Base-by-base conservation (phyloP, 768 basidiomycete genomes). In the Leccinum disarticulatum region DNA sequence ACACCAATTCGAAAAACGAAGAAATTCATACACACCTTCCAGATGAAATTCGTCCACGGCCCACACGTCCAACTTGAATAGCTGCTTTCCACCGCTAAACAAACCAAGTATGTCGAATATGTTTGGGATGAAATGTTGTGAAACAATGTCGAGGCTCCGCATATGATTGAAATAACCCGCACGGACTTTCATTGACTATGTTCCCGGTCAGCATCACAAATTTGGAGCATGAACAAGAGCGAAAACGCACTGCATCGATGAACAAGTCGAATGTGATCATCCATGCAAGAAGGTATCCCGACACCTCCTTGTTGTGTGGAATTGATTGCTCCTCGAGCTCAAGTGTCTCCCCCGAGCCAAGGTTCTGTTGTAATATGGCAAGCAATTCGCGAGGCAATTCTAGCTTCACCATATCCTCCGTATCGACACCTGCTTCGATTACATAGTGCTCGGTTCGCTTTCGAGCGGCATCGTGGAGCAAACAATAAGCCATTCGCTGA, bases 211-310 rank as follows among this genome's bases (percentile, higher is more conserved):
- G 57, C 22, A 58, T 22, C 46, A 9, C n/a, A 4, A 15, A 14
- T 15, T 9, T 25, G 14, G n/a, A 31, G 27, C 14, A 4, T 19
- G 2, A 19, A 36, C 8, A 17, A 25, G 38, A 31, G 19, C 6
- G 55, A 46, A 38, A 56, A 79, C 91, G 62, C 70, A 95, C 95
- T 9, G 93, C 89, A 70, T 91, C 86, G 27, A 78, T 77, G 73
- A 97, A 97, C 19, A 90, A 77, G 67, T 95, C 92, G 61, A 97
- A 88, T 1, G 87, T 70, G n/a, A 93, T 76, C 87, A 95, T 91
- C 95, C 94, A 97, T 2, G 82, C 83, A 9, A 97, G 80, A n/a
- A 97, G 75, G 62, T 84, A 83, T 4, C 87, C 86, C 61, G 91
- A 85, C 2, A 82, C 68, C 52, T 77, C 79, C 79, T 73, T 63